Conservation (phyloP, 208 protist species). For the Balamuthia mandrillaris region DNA sequence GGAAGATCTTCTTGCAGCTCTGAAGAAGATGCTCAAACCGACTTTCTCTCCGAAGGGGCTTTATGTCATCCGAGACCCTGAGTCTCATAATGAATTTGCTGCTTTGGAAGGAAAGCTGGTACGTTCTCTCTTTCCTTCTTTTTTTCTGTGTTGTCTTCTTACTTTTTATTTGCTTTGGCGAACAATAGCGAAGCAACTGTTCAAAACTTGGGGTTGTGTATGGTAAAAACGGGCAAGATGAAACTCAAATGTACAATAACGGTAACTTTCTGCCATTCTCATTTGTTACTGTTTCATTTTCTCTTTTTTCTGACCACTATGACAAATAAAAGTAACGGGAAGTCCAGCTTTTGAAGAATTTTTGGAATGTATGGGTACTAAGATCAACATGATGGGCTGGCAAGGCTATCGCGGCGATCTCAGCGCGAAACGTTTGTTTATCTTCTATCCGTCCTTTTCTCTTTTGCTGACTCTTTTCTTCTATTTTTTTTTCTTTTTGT, state of each 20-base stretch:
- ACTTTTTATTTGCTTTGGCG: no score
- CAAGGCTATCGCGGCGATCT: neutral
- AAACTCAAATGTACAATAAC: slow-evolving; percentile 10
- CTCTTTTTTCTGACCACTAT: neutral
- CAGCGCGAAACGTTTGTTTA: neutral
- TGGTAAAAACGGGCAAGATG: neutral
- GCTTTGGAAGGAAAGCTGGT: neutral
- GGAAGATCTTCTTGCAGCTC: neutral
- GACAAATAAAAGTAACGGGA: neutral
- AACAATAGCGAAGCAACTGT: neutral
- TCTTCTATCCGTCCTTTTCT: neutral
- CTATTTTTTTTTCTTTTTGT: no score
- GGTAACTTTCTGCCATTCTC: neutral
- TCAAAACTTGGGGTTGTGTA: neutral
- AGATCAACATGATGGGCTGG: neutral
- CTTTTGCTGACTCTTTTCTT: no score
- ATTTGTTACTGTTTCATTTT: neutral
- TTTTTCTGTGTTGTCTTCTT: no score
- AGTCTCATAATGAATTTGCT: neutral
- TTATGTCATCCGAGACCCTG: neutral
- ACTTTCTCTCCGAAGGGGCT: neutral
- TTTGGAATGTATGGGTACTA: neutral
- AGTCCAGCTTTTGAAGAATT: neutral
- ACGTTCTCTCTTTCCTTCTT: no score
- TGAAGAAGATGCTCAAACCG: no score